These are phyloP conservation scores for Pseudogymnoascus sp. DNA, from an alignment of 2,329 filamentous ascomycete species.

Conservation along the genomic window DNA sequence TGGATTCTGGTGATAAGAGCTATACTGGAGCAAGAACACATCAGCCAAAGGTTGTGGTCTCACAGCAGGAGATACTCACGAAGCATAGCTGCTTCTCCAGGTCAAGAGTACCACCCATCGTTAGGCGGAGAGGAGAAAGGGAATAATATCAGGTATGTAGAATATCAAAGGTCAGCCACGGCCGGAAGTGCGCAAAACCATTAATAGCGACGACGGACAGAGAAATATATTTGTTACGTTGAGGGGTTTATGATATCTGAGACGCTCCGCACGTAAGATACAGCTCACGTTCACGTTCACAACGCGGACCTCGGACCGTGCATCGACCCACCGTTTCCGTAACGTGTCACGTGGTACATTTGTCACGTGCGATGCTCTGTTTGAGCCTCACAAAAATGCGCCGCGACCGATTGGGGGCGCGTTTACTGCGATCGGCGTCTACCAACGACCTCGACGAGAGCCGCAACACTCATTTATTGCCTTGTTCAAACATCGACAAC, in stretches of 20 bases:
- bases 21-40: slow-evolving; percentile 55
- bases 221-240: neutral
- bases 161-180: neutral
- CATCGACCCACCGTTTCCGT: neutral
- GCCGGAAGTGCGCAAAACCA: neutral
- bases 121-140: neutral
- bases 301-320: slow-evolving; percentile 5
- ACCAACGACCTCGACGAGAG: slow-evolving; percentile 19
- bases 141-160: slow-evolving; percentile 1
- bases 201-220: neutral
- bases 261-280: neutral
- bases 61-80: slow-evolving; percentile 47
- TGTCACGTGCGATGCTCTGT: neutral
- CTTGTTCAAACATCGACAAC: slow-evolving; percentile 25
- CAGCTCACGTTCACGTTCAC: slow-evolving; percentile 9
- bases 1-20: slow-evolving; percentile 72
- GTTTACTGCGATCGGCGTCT: neutral
- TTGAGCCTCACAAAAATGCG: slow-evolving; percentile 11
- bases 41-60: slow-evolving; percentile 12
- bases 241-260: slow-evolving; percentile 4
- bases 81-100: slow-evolving; percentile 78
- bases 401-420: neutral
- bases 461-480: slow-evolving; percentile 18
- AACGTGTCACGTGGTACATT: neutral
- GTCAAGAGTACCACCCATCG: slow-evolving; percentile 47